phyloP scores from a whole-genome alignment of 2,329 filamentous ascomycete genomes.

The Aschersonia sp. region DNA sequence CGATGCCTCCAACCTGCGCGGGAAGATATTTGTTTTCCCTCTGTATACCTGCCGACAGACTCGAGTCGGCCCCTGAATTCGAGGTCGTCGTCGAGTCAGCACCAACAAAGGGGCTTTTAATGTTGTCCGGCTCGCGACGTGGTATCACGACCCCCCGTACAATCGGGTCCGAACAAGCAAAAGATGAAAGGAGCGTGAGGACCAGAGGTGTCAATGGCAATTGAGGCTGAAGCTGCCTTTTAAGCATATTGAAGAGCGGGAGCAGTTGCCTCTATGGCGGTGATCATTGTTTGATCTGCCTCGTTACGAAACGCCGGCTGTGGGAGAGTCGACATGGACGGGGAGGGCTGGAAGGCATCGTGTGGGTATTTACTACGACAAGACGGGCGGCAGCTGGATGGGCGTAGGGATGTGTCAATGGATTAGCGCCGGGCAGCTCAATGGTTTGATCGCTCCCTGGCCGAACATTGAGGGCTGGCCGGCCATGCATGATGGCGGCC shows the following conservation, averaged over 20 bases:
- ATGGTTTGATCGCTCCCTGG: conserved; percentile 1
- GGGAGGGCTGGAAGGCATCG: neutral
- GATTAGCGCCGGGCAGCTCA: conserved; percentile 6
- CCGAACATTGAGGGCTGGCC: neutral
- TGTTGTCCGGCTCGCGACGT: conserved; percentile 11
- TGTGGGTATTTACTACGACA: neutral
- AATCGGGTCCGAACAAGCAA: conserved; percentile 11
- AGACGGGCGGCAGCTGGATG: conserved; percentile 30
- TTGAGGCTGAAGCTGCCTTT: conserved; percentile 11
- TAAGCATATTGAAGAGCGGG: conserved; percentile 25
- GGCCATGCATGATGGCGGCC: conserved; percentile 3
- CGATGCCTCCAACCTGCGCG: conserved; percentile 68
- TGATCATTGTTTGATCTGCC: conserved; percentile 20
- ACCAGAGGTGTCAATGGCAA: conserved; percentile 13
- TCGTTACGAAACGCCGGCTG: conserved; percentile 9
- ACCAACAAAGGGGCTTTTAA: conserved; percentile 17
- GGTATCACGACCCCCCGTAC: conserved; percentile 4
- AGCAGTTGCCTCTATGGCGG: conserved; percentile 14
- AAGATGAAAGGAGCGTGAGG: conserved; percentile 12
- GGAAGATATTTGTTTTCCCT: conserved; percentile 55
- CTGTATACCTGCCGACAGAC: conserved; percentile 41
- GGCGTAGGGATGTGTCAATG: neutral
- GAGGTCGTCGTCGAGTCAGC: conserved; percentile 34
- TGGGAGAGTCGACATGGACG: conserved; percentile 28
- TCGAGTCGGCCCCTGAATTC: conserved; percentile 43